A percentile compares a stretch with the other conserved stretches of the same genome.
Evolutionary conservation across 495 filamentous ascomycete species (phyloP).

Genomic region (Penicillium flavigenum): DNA sequence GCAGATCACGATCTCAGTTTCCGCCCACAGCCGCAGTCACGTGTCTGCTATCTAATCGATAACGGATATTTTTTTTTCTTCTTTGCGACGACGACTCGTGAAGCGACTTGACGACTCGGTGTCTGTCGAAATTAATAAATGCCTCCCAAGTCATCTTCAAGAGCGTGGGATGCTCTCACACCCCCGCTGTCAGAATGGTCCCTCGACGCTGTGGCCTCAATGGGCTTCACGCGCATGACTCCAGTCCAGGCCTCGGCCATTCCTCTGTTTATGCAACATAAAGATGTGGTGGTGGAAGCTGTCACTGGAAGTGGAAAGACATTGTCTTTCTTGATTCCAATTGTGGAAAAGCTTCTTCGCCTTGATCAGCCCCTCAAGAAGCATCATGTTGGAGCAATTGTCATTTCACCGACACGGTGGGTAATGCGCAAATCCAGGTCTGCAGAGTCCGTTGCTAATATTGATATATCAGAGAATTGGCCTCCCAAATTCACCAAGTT

Average conservation of each 20-base stretch:
- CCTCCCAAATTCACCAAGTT: slow-evolving; percentile 86
- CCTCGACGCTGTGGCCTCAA: slow-evolving; percentile 74
- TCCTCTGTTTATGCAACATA: slow-evolving; percentile 87
- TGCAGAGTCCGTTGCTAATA: slow-evolving; percentile 14
- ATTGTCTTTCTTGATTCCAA: slow-evolving; percentile 82
- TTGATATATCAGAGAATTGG: slow-evolving; percentile 65
- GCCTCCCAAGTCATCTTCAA: slow-evolving; percentile 43
- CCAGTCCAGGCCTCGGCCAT: slow-evolving; percentile 94
- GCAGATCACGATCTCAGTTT: slow-evolving; percentile 23
- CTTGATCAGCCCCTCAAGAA: slow-evolving; percentile 75
- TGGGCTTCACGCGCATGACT: slow-evolving; percentile 86
- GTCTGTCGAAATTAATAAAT: slow-evolving; percentile 18
- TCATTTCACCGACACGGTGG: slow-evolving; percentile 82
- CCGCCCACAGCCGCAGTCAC: slow-evolving; percentile 29
- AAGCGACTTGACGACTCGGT: slow-evolving; percentile 3
- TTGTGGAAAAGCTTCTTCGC: slow-evolving; percentile 80
- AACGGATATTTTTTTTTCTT: slow-evolving; percentile 30
- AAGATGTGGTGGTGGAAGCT: slow-evolving; percentile 95
- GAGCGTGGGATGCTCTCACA: slow-evolving; percentile 78
- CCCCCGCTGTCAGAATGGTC: slow-evolving; percentile 88
- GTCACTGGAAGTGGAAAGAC: slow-evolving; percentile 97
- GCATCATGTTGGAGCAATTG: slow-evolving; percentile 84
- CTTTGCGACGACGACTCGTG: slow-evolving; percentile 11
- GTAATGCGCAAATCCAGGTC: slow-evolving; percentile 5
- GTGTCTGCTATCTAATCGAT: slow-evolving; percentile 34